Percentiles rank a stretch among this genome's conserved stretches.
phyloP scores from a whole-genome alignment of 768 basidiomycete species.

The Tremella fuciformis region DNA sequence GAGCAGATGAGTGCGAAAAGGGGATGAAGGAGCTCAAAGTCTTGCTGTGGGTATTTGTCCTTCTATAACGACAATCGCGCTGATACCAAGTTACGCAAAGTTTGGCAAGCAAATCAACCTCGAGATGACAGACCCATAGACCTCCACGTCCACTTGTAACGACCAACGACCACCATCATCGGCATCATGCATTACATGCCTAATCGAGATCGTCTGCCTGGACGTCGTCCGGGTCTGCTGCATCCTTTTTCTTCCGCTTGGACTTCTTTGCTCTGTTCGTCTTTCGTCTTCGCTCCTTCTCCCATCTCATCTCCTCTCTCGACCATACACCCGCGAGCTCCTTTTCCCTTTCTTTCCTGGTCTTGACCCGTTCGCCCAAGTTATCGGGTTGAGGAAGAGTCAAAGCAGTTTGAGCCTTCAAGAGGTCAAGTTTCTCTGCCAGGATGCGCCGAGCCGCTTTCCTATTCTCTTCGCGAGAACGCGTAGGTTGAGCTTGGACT shows the following conservation, averaged over 20 bases:
- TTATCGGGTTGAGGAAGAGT: neutral
- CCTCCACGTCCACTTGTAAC: neutral
- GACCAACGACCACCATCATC: neutral
- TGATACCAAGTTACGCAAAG: conserved; percentile 65
- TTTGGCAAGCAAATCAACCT: conserved; percentile 92
- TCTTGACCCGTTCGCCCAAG: neutral
- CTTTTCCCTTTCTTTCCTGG: conserved; percentile 8
- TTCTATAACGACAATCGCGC: neutral
- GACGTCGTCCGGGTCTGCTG: conserved; percentile 9
- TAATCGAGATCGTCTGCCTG: neutral
- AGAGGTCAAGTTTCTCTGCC: conserved; percentile 64
- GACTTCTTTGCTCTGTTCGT: conserved; percentile 74
- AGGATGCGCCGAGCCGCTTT: conserved; percentile 70
- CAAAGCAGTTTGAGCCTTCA: conserved; percentile 1
- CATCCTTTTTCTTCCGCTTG: conserved; percentile 41
- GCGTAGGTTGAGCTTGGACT: conserved; percentile 82
- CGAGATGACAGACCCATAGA: conserved; percentile 57
- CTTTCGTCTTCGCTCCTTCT: conserved; percentile 73
- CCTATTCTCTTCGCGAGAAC: conserved; percentile 75
- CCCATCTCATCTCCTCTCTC: conserved; percentile 64
- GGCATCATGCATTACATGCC: conserved; percentile 6
- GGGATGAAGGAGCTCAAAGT: conserved; percentile 53
- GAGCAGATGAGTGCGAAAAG: conserved; percentile 45
- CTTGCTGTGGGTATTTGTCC: conserved; percentile 39
- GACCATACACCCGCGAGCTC: conserved; percentile 52